A percentile compares a stretch with the other conserved stretches of the same genome.
Conservation (phyloP, 805 yeast genomes). For the Candida odintsovae region DNA sequence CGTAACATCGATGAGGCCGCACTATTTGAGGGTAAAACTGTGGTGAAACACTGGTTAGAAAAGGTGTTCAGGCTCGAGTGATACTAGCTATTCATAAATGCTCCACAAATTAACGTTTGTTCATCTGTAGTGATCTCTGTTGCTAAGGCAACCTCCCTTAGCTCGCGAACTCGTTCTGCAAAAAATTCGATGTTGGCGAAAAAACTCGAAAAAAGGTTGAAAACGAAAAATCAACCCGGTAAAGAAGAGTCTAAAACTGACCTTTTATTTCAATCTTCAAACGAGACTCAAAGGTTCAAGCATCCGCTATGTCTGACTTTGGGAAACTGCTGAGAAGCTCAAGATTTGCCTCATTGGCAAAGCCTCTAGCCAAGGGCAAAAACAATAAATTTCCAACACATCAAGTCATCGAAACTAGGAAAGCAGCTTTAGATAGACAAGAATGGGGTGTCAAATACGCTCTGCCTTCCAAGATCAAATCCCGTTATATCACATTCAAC, state of each 20-base stretch:
- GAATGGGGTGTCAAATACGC: constrained; percentile 75
- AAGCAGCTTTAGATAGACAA: constrained; percentile 55
- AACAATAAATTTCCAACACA: constrained; percentile 48
- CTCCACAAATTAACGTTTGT: not conserved
- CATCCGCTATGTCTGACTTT: constrained; percentile 19
- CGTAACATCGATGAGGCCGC: constrained; percentile 47
- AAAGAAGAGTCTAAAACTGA: not conserved
- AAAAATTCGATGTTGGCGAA: not conserved
- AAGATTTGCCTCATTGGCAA: constrained; percentile 30
- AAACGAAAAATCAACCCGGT: not conserved
- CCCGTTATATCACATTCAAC: constrained; percentile 55
- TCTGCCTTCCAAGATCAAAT: constrained; percentile 55
- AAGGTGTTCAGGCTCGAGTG: constrained; percentile 28
- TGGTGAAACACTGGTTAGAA: constrained; percentile 58
- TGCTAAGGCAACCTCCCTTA: not conserved
- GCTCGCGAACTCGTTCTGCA: not conserved
- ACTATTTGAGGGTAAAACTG: constrained; percentile 65
- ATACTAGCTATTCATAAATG: not conserved
- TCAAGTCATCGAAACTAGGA: constrained; percentile 66
- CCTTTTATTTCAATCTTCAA: not conserved
- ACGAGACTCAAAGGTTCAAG: not conserved
- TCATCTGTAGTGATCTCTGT: not conserved
- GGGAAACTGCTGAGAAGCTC: constrained; percentile 26
- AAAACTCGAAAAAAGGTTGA: not conserved
- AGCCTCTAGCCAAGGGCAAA: constrained; percentile 13